Conservation (phyloP, 192 early-diverging fungal species). For the Piromyces sp. region DNA sequence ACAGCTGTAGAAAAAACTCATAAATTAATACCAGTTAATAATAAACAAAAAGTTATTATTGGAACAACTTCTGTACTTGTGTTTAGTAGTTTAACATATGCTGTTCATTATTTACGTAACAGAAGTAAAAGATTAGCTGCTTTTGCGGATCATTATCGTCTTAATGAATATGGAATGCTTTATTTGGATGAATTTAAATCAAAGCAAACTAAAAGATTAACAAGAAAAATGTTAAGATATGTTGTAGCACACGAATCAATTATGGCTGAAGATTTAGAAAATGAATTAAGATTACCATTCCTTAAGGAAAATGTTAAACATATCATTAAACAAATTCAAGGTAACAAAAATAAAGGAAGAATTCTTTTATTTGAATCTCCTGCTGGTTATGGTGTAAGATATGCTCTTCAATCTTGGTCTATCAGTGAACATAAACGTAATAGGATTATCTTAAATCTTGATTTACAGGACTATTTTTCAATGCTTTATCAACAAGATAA, state of each 20-base stretch:
- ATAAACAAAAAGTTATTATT: neutral
- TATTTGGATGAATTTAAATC: neutral
- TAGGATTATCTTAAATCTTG: neutral
- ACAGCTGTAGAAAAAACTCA: neutral
- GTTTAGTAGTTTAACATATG: neutral
- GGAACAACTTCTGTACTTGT: neutral
- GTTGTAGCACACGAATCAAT: neutral
- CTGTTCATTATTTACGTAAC: neutral
- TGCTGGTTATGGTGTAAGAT: neutral
- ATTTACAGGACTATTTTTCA: neutral
- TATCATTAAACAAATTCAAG: neutral
- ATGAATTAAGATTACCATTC: neutral
- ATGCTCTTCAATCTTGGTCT: neutral
- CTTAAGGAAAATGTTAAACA: neutral
- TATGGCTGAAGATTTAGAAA: neutral
- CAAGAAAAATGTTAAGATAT: neutral
- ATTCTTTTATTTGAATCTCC: neutral
- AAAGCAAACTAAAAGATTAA: neutral
- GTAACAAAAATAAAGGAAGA: neutral
- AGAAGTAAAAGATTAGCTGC: neutral
- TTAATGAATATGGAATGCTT: neutral
- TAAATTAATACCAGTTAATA: neutral
- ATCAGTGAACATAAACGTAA: neutral
- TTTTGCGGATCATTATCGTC: neutral
- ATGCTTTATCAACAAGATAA: neutral